Conservation (phyloP, 140 eudicot genomes). For the Ambrosia hybrid region DNA sequence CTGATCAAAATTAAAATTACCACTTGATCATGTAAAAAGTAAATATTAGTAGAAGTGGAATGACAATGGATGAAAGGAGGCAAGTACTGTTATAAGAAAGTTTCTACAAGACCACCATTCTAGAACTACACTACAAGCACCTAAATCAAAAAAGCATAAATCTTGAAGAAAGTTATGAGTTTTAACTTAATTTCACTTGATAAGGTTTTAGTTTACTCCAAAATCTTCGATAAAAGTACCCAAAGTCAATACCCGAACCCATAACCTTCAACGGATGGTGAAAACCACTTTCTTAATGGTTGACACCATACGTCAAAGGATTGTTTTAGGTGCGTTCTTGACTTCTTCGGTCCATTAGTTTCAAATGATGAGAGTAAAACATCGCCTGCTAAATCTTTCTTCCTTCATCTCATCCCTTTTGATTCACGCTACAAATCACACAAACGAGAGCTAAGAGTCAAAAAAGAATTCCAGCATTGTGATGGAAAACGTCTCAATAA, state of each 20-base stretch:
- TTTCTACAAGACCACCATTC: slow-evolving; percentile 26
- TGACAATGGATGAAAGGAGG: slow-evolving; percentile 39
- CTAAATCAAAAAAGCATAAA: slow-evolving; percentile 22
- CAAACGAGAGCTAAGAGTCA: slow-evolving; percentile 20
- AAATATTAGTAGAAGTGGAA: slow-evolving; percentile 35
- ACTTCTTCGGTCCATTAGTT: slow-evolving; percentile 56
- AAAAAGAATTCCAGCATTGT: neutral
- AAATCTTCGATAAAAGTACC: slow-evolving; percentile 29
- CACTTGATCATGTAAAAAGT: neutral
- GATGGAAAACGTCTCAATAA: neutral
- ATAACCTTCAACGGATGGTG: slow-evolving; percentile 49
- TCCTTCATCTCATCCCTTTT: slow-evolving; percentile 20
- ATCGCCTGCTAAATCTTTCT: slow-evolving; percentile 31
- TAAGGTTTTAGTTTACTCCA: slow-evolving; percentile 53
- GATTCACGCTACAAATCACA: slow-evolving; percentile 37
- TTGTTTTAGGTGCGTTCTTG: slow-evolving; percentile 96
- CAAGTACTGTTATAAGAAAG: slow-evolving; percentile 28
- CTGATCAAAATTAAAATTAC: neutral
- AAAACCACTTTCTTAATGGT: slow-evolving; percentile 25
- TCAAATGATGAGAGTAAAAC: slow-evolving; percentile 45
- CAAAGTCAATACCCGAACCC: slow-evolving; percentile 99
- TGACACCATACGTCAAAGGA: slow-evolving; percentile 54
- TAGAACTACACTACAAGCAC: slow-evolving; percentile 24
- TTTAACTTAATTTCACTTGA: slow-evolving; percentile 14
- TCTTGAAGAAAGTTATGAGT: slow-evolving; percentile 23